Evolutionary conservation across 345 rosid genomes (phyloP).

Genomic region (Eucalyptus lansdowneana): DNA sequence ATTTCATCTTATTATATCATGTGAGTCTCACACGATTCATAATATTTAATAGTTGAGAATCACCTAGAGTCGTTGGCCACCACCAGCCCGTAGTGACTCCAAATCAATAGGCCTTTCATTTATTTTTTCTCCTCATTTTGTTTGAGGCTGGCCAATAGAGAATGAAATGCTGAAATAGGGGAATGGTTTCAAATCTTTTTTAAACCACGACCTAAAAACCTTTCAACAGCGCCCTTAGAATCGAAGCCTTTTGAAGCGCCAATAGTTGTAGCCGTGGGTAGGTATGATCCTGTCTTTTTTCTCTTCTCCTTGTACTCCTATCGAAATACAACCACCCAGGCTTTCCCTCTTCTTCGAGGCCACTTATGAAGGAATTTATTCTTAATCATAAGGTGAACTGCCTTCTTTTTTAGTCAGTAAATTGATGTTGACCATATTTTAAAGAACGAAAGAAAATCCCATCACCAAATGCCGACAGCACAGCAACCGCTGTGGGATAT

Average conservation of each 20-base stretch:
- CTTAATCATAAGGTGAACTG: not conserved
- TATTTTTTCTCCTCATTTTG: not conserved
- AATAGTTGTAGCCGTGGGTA: not conserved
- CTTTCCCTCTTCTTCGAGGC: not conserved
- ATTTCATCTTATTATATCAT: not conserved
- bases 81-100: accelerated
- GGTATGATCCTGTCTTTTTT: not conserved
- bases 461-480: not conserved
- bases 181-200: not conserved
- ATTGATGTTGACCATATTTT: not conserved
- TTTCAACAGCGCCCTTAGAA: not conserved
- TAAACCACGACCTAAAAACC: not conserved
- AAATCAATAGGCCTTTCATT: too few species aligned
- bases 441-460: not conserved
- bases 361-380: not conserved
- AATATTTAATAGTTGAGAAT: not conserved
- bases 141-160: not conserved
- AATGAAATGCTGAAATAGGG: not conserved
- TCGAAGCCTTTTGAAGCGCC: not conserved
- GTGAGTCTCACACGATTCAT: not conserved
- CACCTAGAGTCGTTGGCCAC: accelerated
- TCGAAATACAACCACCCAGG: not conserved
- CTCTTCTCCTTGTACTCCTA: not conserved
- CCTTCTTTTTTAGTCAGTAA: not conserved
- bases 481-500: not conserved